Evolutionary conservation across 257 asterid genomes (phyloP).

Genomic region (Gentiana straminea): DNA sequence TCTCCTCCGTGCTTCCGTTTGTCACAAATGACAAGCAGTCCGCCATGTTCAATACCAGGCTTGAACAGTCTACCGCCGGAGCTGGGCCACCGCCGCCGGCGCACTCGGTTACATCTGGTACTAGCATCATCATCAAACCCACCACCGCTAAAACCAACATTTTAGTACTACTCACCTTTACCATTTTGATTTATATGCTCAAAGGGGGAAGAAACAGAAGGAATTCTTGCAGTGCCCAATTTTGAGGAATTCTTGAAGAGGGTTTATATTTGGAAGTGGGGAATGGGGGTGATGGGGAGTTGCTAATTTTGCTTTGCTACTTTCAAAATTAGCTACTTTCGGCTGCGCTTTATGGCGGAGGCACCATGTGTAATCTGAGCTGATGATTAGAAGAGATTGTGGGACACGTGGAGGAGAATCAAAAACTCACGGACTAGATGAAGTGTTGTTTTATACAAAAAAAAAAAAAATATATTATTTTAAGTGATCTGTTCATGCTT

Average conservation of each 20-base stretch:
- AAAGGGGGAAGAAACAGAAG: no score
- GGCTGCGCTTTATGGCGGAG: no score
- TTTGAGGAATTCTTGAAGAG: neutral
- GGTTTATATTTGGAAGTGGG: neutral
- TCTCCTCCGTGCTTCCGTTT: conserved; percentile 36
- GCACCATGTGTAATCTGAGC: no score
- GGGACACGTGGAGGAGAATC: no score
- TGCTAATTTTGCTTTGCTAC: no score
- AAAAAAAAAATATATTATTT: no score
- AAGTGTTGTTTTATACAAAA: no score
- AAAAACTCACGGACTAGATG: no score
- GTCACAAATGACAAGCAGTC: conserved; percentile 72
- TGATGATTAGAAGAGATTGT: no score
- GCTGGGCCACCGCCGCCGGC: conserved; percentile 60
- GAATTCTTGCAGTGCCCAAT: neutral
- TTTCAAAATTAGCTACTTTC: no score
- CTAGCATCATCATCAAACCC: neutral
- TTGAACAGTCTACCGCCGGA: conserved; percentile 68
- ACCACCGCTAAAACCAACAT: neutral
- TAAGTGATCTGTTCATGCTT: no score
- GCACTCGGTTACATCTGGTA: conserved; percentile 6
- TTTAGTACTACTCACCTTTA: neutral
- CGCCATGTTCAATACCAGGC: conserved; percentile 50
- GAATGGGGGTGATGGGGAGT: neutral
- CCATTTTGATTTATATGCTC: neutral